A percentile compares a stretch with the other conserved stretches of the same genome.
Evolutionary conservation across 768 basidiomycete species (phyloP).

Genomic region (Nidularia pulvinata): DNA sequence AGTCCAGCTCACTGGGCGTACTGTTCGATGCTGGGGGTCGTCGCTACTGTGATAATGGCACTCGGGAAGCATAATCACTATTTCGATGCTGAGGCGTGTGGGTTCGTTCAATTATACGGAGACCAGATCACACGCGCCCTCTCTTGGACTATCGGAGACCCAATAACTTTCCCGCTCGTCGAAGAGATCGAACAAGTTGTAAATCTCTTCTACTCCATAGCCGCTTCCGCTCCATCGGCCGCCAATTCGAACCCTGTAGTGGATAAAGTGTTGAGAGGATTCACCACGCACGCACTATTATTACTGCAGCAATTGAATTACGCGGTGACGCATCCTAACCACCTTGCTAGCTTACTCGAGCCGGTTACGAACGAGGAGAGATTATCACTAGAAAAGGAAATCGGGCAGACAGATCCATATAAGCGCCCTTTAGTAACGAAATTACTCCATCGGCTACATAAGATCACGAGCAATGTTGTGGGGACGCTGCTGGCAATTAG

Average conservation of each 20-base stretch:
- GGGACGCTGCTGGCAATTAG: slow-evolving; percentile 71
- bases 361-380: slow-evolving; percentile 80
- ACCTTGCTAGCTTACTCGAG: slow-evolving; percentile 80
- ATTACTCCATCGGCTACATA: slow-evolving; percentile 71
- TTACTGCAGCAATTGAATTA: slow-evolving; percentile 90
- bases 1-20: slow-evolving; percentile 82
- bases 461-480: slow-evolving; percentile 68
- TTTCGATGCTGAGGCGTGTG: slow-evolving; percentile 84
- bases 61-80: slow-evolving; percentile 69
- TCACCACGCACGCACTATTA: slow-evolving; percentile 65
- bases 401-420: slow-evolving; percentile 55
- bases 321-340: slow-evolving; percentile 88
- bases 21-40: slow-evolving; percentile 81
- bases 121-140: slow-evolving; percentile 78
- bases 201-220: slow-evolving; percentile 76
- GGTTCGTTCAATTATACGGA: slow-evolving; percentile 83
- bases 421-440: slow-evolving; percentile 74
- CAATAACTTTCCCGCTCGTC: slow-evolving; percentile 73
- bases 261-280: slow-evolving; percentile 66
- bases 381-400: slow-evolving; percentile 64
- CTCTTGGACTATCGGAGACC: slow-evolving; percentile 80
- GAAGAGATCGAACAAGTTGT: slow-evolving; percentile 86
- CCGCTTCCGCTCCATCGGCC: slow-evolving; percentile 49
- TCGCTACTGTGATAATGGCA: slow-evolving; percentile 68
- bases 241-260: slow-evolving; percentile 48